phyloP scores from a whole-genome alignment of 176 grass and related monocot species.

The Miscanthus lutarioriparius region DNA sequence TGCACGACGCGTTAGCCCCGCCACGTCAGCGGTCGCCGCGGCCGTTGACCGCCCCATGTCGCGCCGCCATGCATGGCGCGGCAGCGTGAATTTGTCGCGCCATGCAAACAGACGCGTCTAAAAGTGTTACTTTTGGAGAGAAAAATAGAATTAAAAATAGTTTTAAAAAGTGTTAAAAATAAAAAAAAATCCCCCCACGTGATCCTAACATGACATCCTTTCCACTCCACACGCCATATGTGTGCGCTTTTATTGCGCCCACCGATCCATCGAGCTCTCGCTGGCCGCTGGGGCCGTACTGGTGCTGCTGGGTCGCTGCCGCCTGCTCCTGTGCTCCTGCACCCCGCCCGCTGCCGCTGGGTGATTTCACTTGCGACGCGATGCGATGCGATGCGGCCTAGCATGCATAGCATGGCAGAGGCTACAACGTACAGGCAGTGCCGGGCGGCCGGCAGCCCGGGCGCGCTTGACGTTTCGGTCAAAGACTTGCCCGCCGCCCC shows the following conservation, averaged over 20 bases:
- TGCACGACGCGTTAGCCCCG: too few relatives aligned
- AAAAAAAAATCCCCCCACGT: slow-evolving; percentile 42
- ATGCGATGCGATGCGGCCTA: slow-evolving; percentile 5
- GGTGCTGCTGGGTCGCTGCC: too few relatives aligned
- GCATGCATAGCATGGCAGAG: background rate
- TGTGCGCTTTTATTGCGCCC: slow-evolving; percentile 22
- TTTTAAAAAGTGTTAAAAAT: too few relatives aligned
- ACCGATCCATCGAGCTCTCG: background rate
- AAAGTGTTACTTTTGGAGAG: too few relatives aligned
- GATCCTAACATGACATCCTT: slow-evolving; percentile 47
- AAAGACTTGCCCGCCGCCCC: slow-evolving; percentile 27
- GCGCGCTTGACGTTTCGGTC: slow-evolving; percentile 26
- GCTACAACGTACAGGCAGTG: background rate
- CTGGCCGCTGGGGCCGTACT: background rate
- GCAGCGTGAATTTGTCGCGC: too few relatives aligned
- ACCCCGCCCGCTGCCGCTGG: background rate
- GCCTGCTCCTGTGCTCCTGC: too few relatives aligned
- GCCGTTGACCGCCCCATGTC: too few relatives aligned
- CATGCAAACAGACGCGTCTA: too few relatives aligned
- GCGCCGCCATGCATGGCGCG: too few relatives aligned
- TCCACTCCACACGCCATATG: slow-evolving; percentile 38
- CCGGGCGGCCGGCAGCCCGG: background rate
- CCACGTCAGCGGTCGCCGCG: too few relatives aligned
- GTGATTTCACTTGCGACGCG: slow-evolving; percentile 43
- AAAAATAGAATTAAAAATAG: too few relatives aligned